Evolutionary conservation across 306 rosid species (phyloP).

Genomic region (Pterocarpus macrocarpus): DNA sequence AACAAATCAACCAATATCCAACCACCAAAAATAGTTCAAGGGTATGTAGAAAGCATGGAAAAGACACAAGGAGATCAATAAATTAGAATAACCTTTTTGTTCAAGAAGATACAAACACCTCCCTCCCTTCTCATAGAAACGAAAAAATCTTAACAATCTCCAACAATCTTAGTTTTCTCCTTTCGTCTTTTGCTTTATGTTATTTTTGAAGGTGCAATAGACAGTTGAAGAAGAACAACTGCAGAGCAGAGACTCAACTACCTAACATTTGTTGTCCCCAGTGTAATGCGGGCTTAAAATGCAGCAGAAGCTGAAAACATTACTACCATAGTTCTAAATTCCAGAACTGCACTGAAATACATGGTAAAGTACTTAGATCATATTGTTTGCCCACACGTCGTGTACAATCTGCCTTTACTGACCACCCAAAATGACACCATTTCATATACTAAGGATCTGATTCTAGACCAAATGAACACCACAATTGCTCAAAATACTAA

Average conservation of each 20-base stretch:
- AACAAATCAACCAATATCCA: conserved; percentile 5
- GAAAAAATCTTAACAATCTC: background rate
- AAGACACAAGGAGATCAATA: background rate
- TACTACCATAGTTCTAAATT: background rate
- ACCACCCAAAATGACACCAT: background rate
- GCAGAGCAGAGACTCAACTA: background rate
- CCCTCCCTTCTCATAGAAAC: background rate
- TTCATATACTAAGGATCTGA: background rate
- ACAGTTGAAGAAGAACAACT: background rate
- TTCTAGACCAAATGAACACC: background rate
- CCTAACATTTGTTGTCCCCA: conserved; percentile 21
- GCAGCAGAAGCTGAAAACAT: background rate
- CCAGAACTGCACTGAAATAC: background rate
- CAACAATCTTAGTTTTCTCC: background rate
- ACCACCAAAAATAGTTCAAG: background rate
- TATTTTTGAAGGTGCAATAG: background rate
- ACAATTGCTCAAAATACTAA: too few species aligned
- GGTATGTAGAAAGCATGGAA: background rate
- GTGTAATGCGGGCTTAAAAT: background rate
- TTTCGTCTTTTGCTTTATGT: background rate
- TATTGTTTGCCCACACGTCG: background rate
- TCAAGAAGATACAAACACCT: background rate
- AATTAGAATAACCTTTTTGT: background rate
- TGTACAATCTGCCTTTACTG: background rate
- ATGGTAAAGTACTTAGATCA: background rate